phyloP scores from a whole-genome alignment of 345 rosid genomes.

The Carallia brachiata region DNA sequence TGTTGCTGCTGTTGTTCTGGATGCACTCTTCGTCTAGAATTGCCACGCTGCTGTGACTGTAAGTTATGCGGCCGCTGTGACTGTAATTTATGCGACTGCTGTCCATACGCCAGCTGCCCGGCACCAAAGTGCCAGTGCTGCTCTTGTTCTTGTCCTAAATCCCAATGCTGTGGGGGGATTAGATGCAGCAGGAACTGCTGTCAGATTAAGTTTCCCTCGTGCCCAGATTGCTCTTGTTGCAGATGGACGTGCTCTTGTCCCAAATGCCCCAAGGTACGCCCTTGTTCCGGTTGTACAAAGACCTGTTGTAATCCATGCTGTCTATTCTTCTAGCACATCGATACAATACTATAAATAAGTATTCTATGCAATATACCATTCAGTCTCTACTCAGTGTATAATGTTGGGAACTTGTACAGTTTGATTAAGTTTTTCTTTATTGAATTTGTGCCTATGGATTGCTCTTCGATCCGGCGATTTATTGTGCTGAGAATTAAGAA shows the following conservation, averaged over 20 bases:
- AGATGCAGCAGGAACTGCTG: conserved; percentile 49
- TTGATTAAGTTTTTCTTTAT: no score
- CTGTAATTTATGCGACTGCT: conserved; percentile 17
- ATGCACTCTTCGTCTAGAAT: conserved; percentile 42
- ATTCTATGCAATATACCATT: no score
- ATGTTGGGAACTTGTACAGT: no score
- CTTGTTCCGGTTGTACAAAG: conserved; percentile 3
- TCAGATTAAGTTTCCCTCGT: conserved; percentile 39
- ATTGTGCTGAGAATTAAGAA: no score
- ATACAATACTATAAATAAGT: neutral
- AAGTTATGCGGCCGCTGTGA: conserved; percentile 25
- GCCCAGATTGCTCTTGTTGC: conserved; percentile 38
- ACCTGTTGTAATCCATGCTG: conserved; percentile 9
- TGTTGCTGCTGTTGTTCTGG: conserved; percentile 69
- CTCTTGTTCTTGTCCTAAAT: conserved; percentile 32
- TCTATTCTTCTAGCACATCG: neutral
- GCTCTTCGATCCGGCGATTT: no score
- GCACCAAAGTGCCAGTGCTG: conserved; percentile 38
- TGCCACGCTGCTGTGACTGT: conserved; percentile 42
- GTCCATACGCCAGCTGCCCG: conserved; percentile 25
- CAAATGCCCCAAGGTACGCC: conserved; percentile 50
- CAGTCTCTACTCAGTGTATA: no score
- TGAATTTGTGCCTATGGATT: no score
- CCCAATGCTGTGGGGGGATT: conserved; percentile 43
- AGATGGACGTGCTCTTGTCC: conserved; percentile 48